Evolutionary conservation across 768 basidiomycete genomes (phyloP).

Genomic region (Pisolithus albus): DNA sequence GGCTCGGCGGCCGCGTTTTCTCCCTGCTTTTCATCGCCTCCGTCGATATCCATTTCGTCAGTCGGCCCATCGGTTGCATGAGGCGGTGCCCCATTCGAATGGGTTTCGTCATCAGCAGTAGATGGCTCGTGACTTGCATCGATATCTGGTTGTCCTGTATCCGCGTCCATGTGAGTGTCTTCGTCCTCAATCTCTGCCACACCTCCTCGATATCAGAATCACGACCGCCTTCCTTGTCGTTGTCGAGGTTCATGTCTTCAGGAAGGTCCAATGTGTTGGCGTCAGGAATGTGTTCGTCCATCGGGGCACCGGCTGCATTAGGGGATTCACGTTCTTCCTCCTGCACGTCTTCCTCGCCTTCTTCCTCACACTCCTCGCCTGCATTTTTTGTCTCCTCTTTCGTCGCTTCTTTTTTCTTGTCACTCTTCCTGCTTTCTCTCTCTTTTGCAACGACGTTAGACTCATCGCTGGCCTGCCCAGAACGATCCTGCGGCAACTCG

Average conservation of each 20-base stretch:
- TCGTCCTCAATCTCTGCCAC: slow-evolving; percentile 27
- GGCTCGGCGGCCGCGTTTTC: slow-evolving; percentile 28
- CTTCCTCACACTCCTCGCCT: slow-evolving; percentile 18
- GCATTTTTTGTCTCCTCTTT: slow-evolving; percentile 25
- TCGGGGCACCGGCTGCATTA: slow-evolving; percentile 14
- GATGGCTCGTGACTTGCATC: slow-evolving; percentile 15
- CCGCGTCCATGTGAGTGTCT: slow-evolving; percentile 27
- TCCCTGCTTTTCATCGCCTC: slow-evolving; percentile 26
- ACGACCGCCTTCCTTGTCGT: slow-evolving; percentile 24
- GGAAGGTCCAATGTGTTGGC: slow-evolving; percentile 84
- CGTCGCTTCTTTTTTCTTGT: slow-evolving; percentile 26
- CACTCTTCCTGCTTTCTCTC: slow-evolving; percentile 32
- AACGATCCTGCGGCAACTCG: slow-evolving; percentile 56
- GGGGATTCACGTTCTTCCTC: slow-evolving; percentile 25
- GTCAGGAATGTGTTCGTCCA: slow-evolving; percentile 55
- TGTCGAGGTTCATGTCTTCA: slow-evolving; percentile 68
- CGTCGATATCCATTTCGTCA: slow-evolving; percentile 14
- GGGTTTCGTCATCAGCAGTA: slow-evolving; percentile 14
- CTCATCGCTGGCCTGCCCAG: slow-evolving; percentile 37
- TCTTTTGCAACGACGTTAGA: slow-evolving; percentile 83
- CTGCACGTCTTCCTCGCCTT: slow-evolving; percentile 21
- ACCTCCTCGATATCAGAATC: slow-evolving; percentile 31
- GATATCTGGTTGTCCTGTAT: slow-evolving; percentile 1
- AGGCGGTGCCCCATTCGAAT: slow-evolving; percentile 14
- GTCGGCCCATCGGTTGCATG: slow-evolving; percentile 15